These are phyloP conservation scores for Sporisorium graminicola DNA, from an alignment of 1,284 basidiomycete genomes.

Conservation along the genomic window DNA sequence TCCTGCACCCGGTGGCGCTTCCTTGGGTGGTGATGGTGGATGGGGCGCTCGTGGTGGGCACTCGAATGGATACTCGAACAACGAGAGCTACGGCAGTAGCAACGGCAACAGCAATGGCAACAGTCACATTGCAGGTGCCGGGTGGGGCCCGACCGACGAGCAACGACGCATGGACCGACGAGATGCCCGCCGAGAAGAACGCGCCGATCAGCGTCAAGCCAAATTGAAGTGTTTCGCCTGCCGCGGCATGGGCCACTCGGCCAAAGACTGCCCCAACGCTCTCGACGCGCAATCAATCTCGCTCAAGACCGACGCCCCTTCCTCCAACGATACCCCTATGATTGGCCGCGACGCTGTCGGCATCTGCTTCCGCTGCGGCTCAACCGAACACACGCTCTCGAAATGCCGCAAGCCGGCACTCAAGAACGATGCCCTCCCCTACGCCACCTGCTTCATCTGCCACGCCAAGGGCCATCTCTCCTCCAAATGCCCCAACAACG, in stretches of 20 bases:
- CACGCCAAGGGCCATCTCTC: slow-evolving; percentile 80
- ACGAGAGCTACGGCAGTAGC: slow-evolving; percentile 5
- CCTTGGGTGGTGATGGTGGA: slow-evolving; percentile 29
- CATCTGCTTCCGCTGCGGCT: slow-evolving; percentile 79
- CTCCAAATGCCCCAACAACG: slow-evolving; percentile 83
- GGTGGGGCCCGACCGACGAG: slow-evolving; percentile 28
- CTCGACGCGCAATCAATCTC: slow-evolving; percentile 51
- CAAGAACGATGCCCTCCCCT: slow-evolving; percentile 75
- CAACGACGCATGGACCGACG: slow-evolving; percentile 63
- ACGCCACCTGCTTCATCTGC: slow-evolving; percentile 92
- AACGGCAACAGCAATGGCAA: slow-evolving; percentile 5
- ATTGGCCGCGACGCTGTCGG: slow-evolving; percentile 68
- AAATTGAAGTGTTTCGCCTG: slow-evolving; percentile 87
- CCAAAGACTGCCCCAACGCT: slow-evolving; percentile 78
- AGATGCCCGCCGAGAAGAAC: slow-evolving; percentile 77
- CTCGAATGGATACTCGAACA: slow-evolving; percentile 6
- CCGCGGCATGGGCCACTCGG: slow-evolving; percentile 84
- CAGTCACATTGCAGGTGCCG: neutral
- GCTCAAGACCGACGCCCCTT: slow-evolving; percentile 20
- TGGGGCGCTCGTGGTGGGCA: slow-evolving; percentile 39
- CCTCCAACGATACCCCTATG: slow-evolving; percentile 45
- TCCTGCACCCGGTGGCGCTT: neutral
- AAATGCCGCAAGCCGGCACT: slow-evolving; percentile 80
- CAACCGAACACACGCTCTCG: slow-evolving; percentile 81
- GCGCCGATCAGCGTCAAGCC: slow-evolving; percentile 76